Conservation (phyloP, 495 filamentous ascomycete genomes). For the Xylaria sp. region DNA sequence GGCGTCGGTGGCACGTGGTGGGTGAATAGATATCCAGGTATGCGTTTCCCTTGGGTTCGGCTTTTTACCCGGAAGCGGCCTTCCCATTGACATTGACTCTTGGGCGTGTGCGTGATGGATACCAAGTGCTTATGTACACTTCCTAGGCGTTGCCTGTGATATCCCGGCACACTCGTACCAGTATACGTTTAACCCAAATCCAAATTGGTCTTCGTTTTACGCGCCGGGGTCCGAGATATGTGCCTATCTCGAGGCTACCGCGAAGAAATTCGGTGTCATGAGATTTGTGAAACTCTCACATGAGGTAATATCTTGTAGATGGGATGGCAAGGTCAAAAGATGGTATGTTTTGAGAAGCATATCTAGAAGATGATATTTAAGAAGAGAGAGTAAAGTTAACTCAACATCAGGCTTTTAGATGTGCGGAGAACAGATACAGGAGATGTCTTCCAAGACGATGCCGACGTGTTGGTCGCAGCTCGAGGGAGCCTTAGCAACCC, state of each 20-base stretch:
- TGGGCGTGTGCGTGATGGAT: neutral
- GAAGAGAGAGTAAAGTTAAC: constrained; percentile 16
- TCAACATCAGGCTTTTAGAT: constrained; percentile 28
- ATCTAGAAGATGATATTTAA: neutral
- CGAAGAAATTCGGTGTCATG: constrained; percentile 65
- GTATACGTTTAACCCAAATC: constrained; percentile 71
- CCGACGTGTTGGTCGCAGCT: constrained; percentile 69
- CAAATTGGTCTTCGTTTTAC: constrained; percentile 69
- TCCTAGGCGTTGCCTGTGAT: constrained; percentile 51
- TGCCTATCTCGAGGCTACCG: constrained; percentile 63
- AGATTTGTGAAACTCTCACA: constrained; percentile 52
- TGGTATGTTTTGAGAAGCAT: constrained; percentile 49
- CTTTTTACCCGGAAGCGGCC: neutral
- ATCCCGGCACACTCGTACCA: constrained; percentile 64
- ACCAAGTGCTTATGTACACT: constrained; percentile 20
- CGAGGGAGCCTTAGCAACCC: constrained; percentile 70
- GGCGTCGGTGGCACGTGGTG: constrained; percentile 54
- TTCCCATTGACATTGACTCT: neutral
- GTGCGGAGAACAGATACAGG: constrained; percentile 38
- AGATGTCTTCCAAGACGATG: constrained; percentile 44
- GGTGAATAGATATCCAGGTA: constrained; percentile 54
- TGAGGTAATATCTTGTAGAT: constrained; percentile 50
- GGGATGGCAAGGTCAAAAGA: constrained; percentile 62
- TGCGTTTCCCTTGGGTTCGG: neutral
- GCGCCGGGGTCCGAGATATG: constrained; percentile 69